These are phyloP conservation scores for Coniochaeta hoffmannii DNA, from an alignment of 2,329 filamentous ascomycete genomes.

Conservation along the genomic window DNA sequence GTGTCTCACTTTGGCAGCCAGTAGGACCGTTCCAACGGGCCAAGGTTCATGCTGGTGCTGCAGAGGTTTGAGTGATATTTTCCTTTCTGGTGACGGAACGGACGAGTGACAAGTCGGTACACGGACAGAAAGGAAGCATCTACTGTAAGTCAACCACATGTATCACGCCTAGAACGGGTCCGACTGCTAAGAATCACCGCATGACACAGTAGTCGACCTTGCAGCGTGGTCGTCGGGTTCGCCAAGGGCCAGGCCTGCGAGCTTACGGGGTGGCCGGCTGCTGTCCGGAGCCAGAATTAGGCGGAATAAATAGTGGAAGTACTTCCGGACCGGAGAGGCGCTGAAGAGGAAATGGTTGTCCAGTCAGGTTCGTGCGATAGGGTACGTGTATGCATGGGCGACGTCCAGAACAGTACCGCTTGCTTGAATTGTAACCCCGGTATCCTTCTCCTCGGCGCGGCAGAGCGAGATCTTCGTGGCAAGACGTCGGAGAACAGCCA, in stretches of 20 bases:
- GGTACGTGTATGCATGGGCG: not conserved
- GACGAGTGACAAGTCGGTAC: not conserved
- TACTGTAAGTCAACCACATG: not conserved
- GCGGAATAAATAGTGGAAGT: not conserved
- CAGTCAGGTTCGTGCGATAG: not conserved
- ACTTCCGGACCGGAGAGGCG: not conserved
- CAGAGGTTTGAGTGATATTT: not conserved
- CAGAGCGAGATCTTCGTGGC: not conserved
- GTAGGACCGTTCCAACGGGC: not conserved
- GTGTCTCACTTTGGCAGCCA: not conserved
- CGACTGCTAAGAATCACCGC: not conserved
- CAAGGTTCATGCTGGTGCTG: not conserved
- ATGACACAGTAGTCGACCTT: not conserved
- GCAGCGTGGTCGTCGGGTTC: not conserved
- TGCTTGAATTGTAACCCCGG: not conserved
- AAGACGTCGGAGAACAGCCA: not conserved
- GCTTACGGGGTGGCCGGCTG: not conserved
- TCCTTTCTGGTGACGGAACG: not conserved
- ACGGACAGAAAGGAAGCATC: not conserved
- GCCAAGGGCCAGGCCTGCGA: not conserved
- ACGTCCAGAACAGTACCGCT: not conserved
- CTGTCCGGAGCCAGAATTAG: not conserved
- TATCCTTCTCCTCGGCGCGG: not conserved
- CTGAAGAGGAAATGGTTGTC: not conserved
- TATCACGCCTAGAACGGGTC: not conserved